Evolutionary conservation across 2,329 filamentous ascomycete genomes (phyloP).

Genomic region (Talaromyces sp.): DNA sequence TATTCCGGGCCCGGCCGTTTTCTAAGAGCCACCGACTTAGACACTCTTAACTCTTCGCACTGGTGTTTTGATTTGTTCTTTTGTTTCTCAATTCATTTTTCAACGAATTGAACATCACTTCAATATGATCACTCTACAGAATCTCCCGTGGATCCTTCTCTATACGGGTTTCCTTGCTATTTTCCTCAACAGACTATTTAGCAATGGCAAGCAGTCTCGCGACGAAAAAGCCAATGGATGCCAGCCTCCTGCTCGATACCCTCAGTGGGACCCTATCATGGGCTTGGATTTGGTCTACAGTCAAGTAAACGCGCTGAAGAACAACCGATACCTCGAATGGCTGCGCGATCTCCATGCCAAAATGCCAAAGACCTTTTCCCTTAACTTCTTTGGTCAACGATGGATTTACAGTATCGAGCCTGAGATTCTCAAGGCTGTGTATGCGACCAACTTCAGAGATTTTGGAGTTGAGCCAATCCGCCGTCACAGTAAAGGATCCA

Average conservation of each 20-base stretch:
- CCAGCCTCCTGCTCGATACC: slow-evolving; percentile 49
- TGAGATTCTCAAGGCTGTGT: slow-evolving; percentile 73
- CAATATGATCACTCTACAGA: neutral
- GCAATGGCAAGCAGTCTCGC: neutral
- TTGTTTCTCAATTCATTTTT: neutral
- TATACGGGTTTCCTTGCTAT: slow-evolving; percentile 9
- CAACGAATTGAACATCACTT: neutral
- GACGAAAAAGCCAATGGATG: slow-evolving; percentile 37
- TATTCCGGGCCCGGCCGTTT: no score
- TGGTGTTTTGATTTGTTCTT: neutral
- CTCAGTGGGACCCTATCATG: slow-evolving; percentile 28
- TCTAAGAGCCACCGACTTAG: neutral
- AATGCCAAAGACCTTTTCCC: neutral
- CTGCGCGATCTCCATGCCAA: neutral
- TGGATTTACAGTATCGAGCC: slow-evolving; percentile 28
- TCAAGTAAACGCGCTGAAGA: neutral
- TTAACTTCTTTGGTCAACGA: neutral
- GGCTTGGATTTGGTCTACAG: neutral
- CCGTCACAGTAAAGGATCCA: neutral
- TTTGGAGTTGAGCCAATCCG: slow-evolving; percentile 66
- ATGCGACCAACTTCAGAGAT: slow-evolving; percentile 76
- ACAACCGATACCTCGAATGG: neutral
- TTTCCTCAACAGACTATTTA: slow-evolving; percentile 27
- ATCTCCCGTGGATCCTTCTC: neutral
- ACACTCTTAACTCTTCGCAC: neutral